Conservation (phyloP, 2,329 filamentous ascomycete species). For the Domatiomyces catenatus region DNA sequence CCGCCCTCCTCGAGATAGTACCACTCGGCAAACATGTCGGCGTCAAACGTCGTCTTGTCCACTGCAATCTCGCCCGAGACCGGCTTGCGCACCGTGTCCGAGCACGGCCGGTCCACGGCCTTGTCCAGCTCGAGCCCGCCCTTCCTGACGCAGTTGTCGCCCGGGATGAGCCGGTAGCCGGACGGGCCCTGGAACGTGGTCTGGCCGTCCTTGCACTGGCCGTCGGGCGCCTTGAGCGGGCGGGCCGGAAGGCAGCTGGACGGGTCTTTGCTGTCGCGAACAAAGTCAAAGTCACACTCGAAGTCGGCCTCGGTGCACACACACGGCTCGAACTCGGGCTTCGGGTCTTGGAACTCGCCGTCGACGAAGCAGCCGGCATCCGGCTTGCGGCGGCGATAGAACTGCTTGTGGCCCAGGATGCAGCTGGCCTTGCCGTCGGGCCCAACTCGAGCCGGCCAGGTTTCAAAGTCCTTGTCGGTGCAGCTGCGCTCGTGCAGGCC, state of each 20-base stretch:
- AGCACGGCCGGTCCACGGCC: conserved; percentile 60
- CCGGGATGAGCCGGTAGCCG: conserved; percentile 83
- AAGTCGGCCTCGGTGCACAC: conserved; percentile 74
- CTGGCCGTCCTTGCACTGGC: conserved; percentile 54
- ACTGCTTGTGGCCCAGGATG: conserved; percentile 91
- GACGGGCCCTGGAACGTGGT: conserved; percentile 72
- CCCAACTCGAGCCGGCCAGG: conserved; percentile 74
- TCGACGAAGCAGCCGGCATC: conserved; percentile 79
- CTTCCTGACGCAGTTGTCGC: conserved; percentile 52
- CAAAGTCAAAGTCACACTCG: conserved; percentile 92
- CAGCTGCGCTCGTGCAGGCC: conserved; percentile 69
- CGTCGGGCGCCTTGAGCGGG: conserved; percentile 50
- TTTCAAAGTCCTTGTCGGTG: conserved; percentile 60
- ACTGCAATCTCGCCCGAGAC: conserved; percentile 52
- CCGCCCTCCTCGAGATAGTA: conserved; percentile 69
- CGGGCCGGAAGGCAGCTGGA: conserved; percentile 53
- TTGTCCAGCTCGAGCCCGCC: conserved; percentile 53
- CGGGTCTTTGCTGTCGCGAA: conserved; percentile 44
- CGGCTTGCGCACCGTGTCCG: conserved; percentile 40
- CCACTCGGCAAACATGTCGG: conserved; percentile 39
- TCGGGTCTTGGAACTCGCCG: conserved; percentile 65
- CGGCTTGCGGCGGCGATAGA: conserved; percentile 70
- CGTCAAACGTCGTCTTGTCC: conserved; percentile 48
- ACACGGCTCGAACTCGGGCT: conserved; percentile 56
- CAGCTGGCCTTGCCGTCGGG: conserved; percentile 69